Conservation (phyloP, 805 yeast species). For the Yamadazyma phyllophila region DNA sequence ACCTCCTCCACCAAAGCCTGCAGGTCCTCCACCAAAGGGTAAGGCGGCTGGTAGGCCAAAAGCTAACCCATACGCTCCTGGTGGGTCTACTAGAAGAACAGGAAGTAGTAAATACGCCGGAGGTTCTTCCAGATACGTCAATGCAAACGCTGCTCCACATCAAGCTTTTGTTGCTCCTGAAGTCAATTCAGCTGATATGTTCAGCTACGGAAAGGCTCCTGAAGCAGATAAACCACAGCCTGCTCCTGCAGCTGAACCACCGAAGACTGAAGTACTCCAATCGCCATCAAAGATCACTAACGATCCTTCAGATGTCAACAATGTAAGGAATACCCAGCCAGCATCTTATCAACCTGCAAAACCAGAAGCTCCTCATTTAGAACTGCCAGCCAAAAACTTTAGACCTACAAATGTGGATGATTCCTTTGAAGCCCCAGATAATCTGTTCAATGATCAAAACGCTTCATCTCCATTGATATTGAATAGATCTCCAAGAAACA, state of each 20-base stretch:
- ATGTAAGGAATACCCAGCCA: no score
- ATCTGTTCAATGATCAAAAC: slow-evolving; percentile 10
- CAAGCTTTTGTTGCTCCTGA: slow-evolving; percentile 8
- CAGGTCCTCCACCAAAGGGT: slow-evolving; percentile 5
- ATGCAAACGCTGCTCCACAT: slow-evolving; percentile 1
- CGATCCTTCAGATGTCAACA: background rate
- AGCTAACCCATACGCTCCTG: slow-evolving; percentile 40
- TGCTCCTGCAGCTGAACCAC: slow-evolving; percentile 1
- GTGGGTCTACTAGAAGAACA: slow-evolving; percentile 12
- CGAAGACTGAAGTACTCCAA: background rate
- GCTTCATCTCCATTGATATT: slow-evolving; percentile 7
- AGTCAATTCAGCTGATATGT: slow-evolving; percentile 12
- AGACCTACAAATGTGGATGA: slow-evolving; percentile 27
- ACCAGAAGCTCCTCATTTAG: background rate
- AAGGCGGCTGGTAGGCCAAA: slow-evolving; percentile 1
- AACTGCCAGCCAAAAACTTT: slow-evolving; percentile 5
- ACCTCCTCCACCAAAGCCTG: slow-evolving; percentile 9
- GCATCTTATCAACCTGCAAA: no score
- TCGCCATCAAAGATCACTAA: background rate
- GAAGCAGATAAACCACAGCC: background rate
- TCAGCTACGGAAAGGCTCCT: slow-evolving; percentile 13
- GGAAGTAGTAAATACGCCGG: slow-evolving; percentile 25
- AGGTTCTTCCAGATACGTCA: slow-evolving; percentile 7
- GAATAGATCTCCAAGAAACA: background rate
- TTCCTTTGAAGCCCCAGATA: slow-evolving; percentile 21